Evolutionary conservation across 2,329 filamentous ascomycete genomes (phyloP), one percentile per base, ranked within the genome.

Genomic region (Calonectria fujianensis): DNA sequence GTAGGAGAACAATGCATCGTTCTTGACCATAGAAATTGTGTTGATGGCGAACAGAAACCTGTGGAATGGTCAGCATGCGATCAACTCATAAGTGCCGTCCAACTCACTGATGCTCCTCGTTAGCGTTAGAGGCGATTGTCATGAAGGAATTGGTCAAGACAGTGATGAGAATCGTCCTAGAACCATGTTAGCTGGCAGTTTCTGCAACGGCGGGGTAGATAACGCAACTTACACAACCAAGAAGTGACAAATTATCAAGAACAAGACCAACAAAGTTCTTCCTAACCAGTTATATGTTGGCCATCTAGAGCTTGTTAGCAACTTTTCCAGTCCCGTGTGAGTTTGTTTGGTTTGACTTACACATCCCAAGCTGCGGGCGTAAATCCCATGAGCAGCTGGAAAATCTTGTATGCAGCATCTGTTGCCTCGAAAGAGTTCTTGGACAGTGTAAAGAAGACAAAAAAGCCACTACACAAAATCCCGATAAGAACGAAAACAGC

Each of bases 61-160:
- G 75, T 48, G 10, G 69, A 39, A 10, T 39, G 24, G 65, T 82
- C 41, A 80, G 75, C 54, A 45, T 16, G 8, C 27, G 32, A 1
- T 16, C 10, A 35, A 35, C 8, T 13, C 18, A 7, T 0, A n/a
- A 8, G 0, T 6, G 3, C 8, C n/a, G 1, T 27, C 16, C 16
- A 8, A 82, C 89, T 80, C 83, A 91, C 88, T 93, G 92, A 76
- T 98, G 96, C 85, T 98, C 96, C 83, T 98, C 94, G 70, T 95
- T 95, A 10, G 96, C 96, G 82, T 98, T 98, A 67, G 95, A 95
- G 3, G 97, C 95, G 82, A 98, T 96, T 2, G 94, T 93, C 94
- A 97, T 98, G 87, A 98, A 98, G 0, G 95, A 98, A 82, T 98
- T 98, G 7, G 96, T 98, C 75, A 98, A 85, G n/a, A 98, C 96